phyloP scores from a whole-genome alignment of 257 asterid genomes.

The Nicotiana otophora region DNA sequence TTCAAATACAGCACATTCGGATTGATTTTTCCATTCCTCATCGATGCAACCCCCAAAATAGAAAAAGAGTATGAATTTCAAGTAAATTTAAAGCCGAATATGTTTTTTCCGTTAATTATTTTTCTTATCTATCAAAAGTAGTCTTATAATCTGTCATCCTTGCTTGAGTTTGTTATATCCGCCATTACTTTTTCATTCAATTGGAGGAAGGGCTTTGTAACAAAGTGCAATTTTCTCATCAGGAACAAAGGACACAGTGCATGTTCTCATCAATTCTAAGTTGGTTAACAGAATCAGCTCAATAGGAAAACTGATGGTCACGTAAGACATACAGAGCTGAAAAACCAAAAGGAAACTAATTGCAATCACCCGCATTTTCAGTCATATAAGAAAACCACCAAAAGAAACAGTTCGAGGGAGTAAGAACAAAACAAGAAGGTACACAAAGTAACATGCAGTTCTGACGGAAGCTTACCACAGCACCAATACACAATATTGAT shows the following conservation, averaged over 20 bases:
- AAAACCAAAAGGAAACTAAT: neutral
- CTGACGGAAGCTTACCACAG: slow-evolving; percentile 61
- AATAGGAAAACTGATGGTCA: neutral
- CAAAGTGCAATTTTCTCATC: neutral
- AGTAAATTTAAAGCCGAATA: neutral
- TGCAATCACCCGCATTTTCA: neutral
- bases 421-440: neutral
- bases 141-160: neutral
- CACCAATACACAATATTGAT: slow-evolving; percentile 83
- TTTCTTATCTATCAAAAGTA: neutral
- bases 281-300: neutral
- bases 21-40: neutral
- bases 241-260: neutral
- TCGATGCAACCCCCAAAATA: neutral
- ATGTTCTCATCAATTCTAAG: neutral
- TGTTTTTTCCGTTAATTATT: neutral
- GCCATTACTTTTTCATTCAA: neutral
- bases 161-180: neutral
- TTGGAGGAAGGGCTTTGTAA: neutral
- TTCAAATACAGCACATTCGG: neutral
- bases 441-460: neutral
- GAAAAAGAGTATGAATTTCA: neutral
- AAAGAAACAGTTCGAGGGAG: neutral
- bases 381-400: neutral
- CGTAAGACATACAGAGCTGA: neutral